A percentile compares a stretch with the other conserved stretches of the same genome.
Conservation (phyloP, 768 basidiomycete genomes). For the Trametes cingulata region DNA sequence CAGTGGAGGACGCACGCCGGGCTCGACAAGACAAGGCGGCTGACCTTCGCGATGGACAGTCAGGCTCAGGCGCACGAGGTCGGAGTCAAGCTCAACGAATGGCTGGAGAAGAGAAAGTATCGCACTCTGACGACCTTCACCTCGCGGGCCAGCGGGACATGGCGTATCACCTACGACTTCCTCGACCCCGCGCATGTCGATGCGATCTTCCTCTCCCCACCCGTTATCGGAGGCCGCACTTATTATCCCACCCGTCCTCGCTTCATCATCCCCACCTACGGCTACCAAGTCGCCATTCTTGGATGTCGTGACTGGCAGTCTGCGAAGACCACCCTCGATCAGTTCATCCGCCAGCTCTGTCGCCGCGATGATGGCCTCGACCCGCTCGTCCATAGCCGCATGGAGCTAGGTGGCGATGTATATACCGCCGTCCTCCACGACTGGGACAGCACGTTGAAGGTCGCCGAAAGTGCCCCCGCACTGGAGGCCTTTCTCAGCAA, state of each 20-base stretch:
- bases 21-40: too few relatives aligned
- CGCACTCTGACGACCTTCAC: neutral
- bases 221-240: neutral
- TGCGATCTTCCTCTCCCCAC: neutral
- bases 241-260: neutral
- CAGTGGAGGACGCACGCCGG: too few relatives aligned
- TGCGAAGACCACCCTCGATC: neutral
- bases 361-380: neutral
- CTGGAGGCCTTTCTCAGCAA: neutral
- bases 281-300: neutral
- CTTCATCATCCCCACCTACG: neutral
- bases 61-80: too few relatives aligned
- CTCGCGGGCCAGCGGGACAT: neutral
- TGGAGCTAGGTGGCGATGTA: neutral
- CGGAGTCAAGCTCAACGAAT: neutral
- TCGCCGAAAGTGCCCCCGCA: neutral
- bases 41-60: too few relatives aligned
- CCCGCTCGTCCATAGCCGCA: neutral
- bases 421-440: slow-evolving; percentile 2
- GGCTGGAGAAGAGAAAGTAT: neutral
- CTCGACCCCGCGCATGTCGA: neutral
- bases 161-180: neutral
- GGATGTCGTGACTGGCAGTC: neutral
- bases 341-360: neutral
- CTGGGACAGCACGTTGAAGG: neutral